Evolutionary conservation across 768 basidiomycete species (phyloP).

Genomic region (Naganishia antarctica): DNA sequence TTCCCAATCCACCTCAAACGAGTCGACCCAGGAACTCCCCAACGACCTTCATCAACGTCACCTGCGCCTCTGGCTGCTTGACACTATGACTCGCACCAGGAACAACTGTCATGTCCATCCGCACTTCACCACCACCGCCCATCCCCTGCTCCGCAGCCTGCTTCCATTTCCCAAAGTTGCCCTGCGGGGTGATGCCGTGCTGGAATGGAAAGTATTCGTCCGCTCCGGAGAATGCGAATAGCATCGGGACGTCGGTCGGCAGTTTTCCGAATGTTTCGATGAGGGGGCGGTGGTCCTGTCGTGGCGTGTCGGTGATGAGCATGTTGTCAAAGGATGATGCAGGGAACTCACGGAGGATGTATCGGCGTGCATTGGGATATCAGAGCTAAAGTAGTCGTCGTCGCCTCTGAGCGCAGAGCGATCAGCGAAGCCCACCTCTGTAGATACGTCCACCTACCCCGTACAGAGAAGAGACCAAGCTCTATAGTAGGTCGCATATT

Average conservation of each 20-base stretch:
- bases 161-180: conserved; percentile 33
- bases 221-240: conserved; percentile 38
- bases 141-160: conserved; percentile 27
- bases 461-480: conserved; percentile 36
- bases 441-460: conserved; percentile 34
- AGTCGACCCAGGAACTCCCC: background rate
- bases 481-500: conserved; percentile 36
- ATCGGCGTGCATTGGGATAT: conserved; percentile 30
- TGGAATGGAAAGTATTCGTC: conserved; percentile 34
- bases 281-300: conserved; percentile 39
- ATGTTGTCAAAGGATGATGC: no score
- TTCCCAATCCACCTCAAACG: no score
- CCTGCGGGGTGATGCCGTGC: background rate
- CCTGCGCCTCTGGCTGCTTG: conserved; percentile 31
- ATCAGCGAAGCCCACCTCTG: no score
- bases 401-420: conserved; percentile 45
- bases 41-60: conserved; percentile 28
- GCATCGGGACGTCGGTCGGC: conserved; percentile 31
- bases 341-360: background rate
- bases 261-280: conserved; percentile 42
- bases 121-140: conserved; percentile 31
- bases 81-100: conserved; percentile 24
- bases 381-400: conserved; percentile 48
- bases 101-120: conserved; percentile 31
- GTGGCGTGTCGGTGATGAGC: no score